Conservation (phyloP, 139 green algal species). For the Yamagishiella unicocca region DNA sequence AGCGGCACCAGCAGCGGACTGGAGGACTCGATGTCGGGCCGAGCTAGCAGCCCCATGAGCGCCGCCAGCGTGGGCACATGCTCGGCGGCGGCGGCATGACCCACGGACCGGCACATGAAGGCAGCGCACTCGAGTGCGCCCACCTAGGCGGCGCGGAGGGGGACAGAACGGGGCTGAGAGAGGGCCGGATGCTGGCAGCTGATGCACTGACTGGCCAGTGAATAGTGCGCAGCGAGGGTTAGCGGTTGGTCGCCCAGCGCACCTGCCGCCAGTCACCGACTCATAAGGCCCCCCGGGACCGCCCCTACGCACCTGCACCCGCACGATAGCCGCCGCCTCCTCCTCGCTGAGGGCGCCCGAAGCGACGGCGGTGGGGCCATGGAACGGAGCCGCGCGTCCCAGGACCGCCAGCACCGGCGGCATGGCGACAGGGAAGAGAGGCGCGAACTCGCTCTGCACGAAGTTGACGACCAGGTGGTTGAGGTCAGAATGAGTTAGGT, state of each 20-base stretch:
- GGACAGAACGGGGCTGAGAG: no score
- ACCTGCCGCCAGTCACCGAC: no score
- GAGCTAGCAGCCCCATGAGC: neutral
- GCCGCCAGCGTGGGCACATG: constrained; percentile 13
- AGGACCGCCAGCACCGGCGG: constrained; percentile 14
- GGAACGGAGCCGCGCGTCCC: constrained; percentile 18
- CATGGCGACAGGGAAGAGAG: constrained; percentile 1
- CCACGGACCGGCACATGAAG: constrained; percentile 16
- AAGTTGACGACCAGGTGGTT: neutral
- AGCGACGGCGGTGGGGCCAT: neutral
- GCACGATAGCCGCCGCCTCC: constrained; percentile 24
- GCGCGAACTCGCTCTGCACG: constrained; percentile 1
- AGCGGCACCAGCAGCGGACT: constrained; percentile 33
- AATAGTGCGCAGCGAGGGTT: no score
- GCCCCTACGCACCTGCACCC: neutral
- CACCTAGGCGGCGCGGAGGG: no score
- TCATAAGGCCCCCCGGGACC: no score
- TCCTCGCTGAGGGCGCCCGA: constrained; percentile 2
- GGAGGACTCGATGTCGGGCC: neutral
- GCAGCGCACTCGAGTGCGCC: constrained; percentile 30
- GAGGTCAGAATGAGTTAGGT: neutral
- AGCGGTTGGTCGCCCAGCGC: no score
- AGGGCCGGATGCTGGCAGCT: no score
- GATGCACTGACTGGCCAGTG: no score
- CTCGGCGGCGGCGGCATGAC: neutral